Conservation (phyloP, 805 yeast species). For the Lipomyces spencermartinsiae region DNA sequence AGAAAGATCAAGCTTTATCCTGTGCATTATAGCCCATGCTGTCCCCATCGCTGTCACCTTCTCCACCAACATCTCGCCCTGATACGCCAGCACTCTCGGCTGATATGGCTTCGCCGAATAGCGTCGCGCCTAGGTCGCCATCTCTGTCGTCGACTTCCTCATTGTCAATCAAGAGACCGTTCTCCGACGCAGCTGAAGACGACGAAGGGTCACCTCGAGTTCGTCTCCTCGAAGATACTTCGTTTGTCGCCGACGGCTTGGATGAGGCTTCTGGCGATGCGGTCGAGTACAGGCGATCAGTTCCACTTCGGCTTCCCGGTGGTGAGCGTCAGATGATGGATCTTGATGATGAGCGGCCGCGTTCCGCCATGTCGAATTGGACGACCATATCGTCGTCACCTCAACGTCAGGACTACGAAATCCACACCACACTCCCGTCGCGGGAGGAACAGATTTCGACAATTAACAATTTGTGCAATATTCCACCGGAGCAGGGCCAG, state of each 20-base stretch:
- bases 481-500: conserved; percentile 24
- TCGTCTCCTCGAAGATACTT: conserved; percentile 25
- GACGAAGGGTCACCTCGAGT: conserved; percentile 31
- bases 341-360: conserved; percentile 6
- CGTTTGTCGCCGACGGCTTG: conserved; percentile 6
- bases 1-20: background rate
- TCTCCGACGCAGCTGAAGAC: conserved; percentile 22
- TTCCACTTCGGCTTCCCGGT: conserved; percentile 5
- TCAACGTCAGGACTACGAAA: background rate
- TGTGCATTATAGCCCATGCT: conserved; percentile 1
- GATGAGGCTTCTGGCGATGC: conserved; percentile 9
- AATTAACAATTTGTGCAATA: conserved; percentile 7
- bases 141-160: conserved; percentile 12
- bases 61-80: conserved; percentile 6
- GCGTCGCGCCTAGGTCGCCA: conserved; percentile 3
- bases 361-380: background rate
- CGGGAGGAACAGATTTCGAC: conserved; percentile 21
- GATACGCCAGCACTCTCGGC: conserved; percentile 3
- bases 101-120: conserved; percentile 9
- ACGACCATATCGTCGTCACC: background rate
- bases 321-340: conserved; percentile 3
- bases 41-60: conserved; percentile 2
- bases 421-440: conserved; percentile 7
- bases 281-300: conserved; percentile 9
- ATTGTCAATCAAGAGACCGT: conserved; percentile 22